phyloP scores from a whole-genome alignment of 164 flowering plant genomes.

The Paratinospora sagittata region DNA sequence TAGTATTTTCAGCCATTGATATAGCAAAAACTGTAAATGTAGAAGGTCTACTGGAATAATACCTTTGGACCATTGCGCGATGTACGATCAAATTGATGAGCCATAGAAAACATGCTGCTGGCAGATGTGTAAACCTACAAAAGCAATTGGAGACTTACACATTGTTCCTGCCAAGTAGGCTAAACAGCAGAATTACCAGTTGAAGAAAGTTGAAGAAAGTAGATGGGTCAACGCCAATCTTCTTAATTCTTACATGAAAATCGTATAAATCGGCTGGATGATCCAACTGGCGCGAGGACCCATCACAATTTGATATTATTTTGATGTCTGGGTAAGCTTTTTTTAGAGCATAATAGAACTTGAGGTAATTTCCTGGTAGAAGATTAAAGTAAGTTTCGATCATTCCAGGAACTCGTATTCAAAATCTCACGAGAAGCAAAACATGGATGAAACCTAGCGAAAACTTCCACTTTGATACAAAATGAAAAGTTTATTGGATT shows the following conservation, averaged over 20 bases:
- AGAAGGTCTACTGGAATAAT: conserved; percentile 6
- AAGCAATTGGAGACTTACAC: conserved; percentile 14
- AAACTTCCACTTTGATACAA: background rate
- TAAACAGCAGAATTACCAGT: background rate
- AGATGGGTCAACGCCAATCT: background rate
- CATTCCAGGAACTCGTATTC: background rate
- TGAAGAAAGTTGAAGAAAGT: background rate
- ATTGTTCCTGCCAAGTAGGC: background rate
- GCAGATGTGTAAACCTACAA: conserved; percentile 63
- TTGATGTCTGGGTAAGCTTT: conserved; percentile 70
- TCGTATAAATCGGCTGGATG: conserved; percentile 95
- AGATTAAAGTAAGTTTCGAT: conserved; percentile 5
- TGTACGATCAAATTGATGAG: conserved; percentile 48
- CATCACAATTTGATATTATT: conserved; percentile 90
- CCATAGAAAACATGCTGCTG: conserved; percentile 39
- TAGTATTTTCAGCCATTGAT: background rate
- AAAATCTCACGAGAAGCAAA: background rate
- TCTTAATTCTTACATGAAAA: conserved; percentile 73
- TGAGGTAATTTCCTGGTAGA: conserved; percentile 78
- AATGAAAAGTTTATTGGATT: background rate
- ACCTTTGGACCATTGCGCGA: conserved; percentile 88
- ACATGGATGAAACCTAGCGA: background rate
- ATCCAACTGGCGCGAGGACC: conserved; percentile 54
- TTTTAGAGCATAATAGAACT: conserved; percentile 65
- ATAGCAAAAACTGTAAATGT: background rate